Base-by-base conservation (phyloP, 2,329 filamentous ascomycete genomes). In the Chrysoporthe cubensis region DNA sequence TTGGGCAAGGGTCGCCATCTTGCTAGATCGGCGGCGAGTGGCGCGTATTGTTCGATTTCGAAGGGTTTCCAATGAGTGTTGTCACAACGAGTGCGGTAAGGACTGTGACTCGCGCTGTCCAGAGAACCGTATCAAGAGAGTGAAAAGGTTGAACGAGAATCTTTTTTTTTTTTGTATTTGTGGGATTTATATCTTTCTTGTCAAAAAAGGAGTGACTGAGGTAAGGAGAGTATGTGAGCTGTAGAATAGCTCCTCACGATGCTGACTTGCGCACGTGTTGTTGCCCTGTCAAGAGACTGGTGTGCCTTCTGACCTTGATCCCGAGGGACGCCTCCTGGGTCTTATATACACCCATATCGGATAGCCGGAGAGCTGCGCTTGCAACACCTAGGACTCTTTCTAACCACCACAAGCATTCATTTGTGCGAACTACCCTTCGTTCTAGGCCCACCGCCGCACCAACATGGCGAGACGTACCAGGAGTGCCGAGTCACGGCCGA, bases 1-100 rank as follows among this genome's bases (percentile, higher is more conserved):
- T 8, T 76, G 72, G 9, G 74, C 72, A 46, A 77, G 64, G 9
- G 72, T 76, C 43, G 74, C 48, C 76, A 77, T 77, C 18, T 63
- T 69, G 44, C 11, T 43, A 26, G 8, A 4, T 42, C 18, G 11
- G 42, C 3, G 18, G 21, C n/a, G 58, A 40, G 21, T 3, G 14
- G n/a, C 26, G 40, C 5, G 9, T 46, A 14, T n/a, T 5, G 46
- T 16, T 64, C n/a, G 21, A 48, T 21, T 11, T 42, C 16, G 21
- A 37, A 48, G 54, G 4, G 21, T 42, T 18, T 5, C 21, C 40
- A 65, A 66, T 26, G 34, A 59, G 8, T 42, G 34, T 42, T 26
- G 13, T 52, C 32, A 34, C 37, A 50, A 60, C 26, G 32, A 62
- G 26, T 16, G 42, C 44, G 44, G 56, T 56, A 56, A 62, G 16